These are phyloP conservation scores for Thymus mandschuricus DNA, from an alignment of 257 asterid species.

Conservation along the genomic window DNA sequence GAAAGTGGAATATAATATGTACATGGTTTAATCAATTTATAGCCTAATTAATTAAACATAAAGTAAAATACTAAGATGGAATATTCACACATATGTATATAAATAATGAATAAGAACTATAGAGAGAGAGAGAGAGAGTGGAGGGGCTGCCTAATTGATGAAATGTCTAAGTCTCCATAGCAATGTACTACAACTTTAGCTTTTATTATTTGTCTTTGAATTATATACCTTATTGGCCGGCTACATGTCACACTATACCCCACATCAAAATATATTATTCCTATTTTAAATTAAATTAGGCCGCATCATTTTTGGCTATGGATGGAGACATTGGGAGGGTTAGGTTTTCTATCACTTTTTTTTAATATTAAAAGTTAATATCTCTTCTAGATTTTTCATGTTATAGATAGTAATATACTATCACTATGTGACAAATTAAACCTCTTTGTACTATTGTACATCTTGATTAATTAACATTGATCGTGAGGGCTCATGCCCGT, in stretches of 20 bases:
- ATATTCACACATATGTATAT: conserved; percentile 13
- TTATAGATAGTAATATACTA: neutral
- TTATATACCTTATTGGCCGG: conserved; percentile 41
- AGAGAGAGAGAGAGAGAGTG: conserved; percentile 34
- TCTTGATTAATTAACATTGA: conserved; percentile 9
- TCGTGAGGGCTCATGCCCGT: conserved; percentile 25
- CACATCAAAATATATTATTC: conserved; percentile 26
- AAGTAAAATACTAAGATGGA: neutral
- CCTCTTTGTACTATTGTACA: conserved; percentile 8
- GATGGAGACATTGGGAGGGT: conserved; percentile 39
- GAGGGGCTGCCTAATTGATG: conserved; percentile 49
- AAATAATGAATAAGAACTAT: too few relatives aligned
- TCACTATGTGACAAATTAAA: conserved; percentile 30
- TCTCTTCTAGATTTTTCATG: neutral
- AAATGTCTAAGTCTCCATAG: conserved; percentile 35
- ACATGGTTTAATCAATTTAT: neutral
- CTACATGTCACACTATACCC: conserved; percentile 32
- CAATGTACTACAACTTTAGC: conserved; percentile 28
- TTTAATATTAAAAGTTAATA: neutral
- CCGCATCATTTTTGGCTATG: conserved; percentile 28
- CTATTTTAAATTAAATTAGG: conserved; percentile 36
- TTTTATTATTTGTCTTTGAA: conserved; percentile 42
- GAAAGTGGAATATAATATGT: conserved; percentile 13
- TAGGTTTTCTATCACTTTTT: conserved; percentile 35
- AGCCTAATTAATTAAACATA: neutral